Conservation (phyloP, 352 stramenopile species). For the Pythium phragmitis region DNA sequence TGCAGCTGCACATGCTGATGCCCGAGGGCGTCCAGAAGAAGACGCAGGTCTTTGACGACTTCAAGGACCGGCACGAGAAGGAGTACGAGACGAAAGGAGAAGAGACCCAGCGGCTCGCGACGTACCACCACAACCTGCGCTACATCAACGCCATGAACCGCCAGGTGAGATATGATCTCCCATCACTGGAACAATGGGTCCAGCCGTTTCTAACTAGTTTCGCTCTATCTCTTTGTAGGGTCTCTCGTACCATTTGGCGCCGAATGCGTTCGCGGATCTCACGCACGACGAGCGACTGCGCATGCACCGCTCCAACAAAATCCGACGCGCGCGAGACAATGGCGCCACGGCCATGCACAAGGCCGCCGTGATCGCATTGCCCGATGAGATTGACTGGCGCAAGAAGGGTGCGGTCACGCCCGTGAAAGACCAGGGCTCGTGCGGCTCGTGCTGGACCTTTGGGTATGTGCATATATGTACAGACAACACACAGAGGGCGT, state of each 20-base stretch:
- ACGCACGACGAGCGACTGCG: conserved; percentile 63
- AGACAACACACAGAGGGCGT: background rate
- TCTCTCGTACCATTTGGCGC: conserved; percentile 66
- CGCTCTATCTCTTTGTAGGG: conserved; percentile 34
- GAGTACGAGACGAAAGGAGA: conserved; percentile 49
- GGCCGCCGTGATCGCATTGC: conserved; percentile 31
- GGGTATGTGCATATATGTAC: conserved; percentile 30
- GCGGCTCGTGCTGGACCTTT: conserved; percentile 93
- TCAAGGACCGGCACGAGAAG: conserved; percentile 62
- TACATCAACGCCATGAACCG: conserved; percentile 88
- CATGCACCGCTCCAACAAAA: conserved; percentile 39
- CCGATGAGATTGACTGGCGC: conserved; percentile 86
- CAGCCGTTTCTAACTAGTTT: too few species aligned
- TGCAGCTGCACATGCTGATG: conserved; percentile 81
- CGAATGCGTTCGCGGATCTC: conserved; percentile 86
- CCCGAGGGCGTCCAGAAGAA: conserved; percentile 60
- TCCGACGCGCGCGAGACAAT: conserved; percentile 66
- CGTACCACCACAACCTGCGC: conserved; percentile 80
- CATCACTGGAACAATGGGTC: too few species aligned
- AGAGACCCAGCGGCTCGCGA: conserved; percentile 49
- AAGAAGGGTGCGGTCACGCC: conserved; percentile 83
- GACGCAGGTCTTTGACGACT: conserved; percentile 64
- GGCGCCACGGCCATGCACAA: conserved; percentile 49
- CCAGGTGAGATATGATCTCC: conserved; percentile 34
- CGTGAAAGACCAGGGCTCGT: conserved; percentile 91